These are phyloP conservation scores for Huntiella decipiens DNA, from an alignment of 2,329 filamentous ascomycete species.

Conservation along the genomic window DNA sequence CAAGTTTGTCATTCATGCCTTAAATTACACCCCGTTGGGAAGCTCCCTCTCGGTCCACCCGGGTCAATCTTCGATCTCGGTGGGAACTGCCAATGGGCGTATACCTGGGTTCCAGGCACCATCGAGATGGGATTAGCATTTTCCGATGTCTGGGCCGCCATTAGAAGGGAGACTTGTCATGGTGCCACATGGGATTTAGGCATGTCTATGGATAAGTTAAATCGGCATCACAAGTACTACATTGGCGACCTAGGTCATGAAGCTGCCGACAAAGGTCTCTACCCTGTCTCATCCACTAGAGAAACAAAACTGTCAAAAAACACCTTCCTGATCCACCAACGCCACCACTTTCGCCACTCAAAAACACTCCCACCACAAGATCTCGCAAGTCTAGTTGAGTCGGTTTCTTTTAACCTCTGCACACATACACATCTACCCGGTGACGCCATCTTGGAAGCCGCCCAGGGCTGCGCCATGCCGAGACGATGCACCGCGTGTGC, in stretches of 20 bases:
- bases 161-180: background rate
- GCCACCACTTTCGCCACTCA: no score
- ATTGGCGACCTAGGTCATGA: no score
- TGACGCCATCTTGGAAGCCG: background rate
- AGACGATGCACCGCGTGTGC: constrained; percentile 4
- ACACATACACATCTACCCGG: constrained; percentile 2
- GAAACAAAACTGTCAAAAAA: background rate
- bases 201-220: no score
- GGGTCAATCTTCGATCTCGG: constrained; percentile 7
- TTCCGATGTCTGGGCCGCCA: constrained; percentile 5
- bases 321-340: background rate
- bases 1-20: constrained; percentile 6
- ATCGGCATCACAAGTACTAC: no score
- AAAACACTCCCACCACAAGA: background rate
- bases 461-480: background rate
- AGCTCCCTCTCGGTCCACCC: constrained; percentile 1
- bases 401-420: background rate
- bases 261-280: background rate
- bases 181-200: no score
- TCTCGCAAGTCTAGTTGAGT: background rate
- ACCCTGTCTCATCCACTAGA: background rate
- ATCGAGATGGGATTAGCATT: constrained; percentile 3
- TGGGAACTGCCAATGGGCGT: constrained; percentile 5
- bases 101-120: constrained; percentile 5
- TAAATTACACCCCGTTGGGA: constrained; percentile 2